A percentile compares a stretch with the other conserved stretches of the same genome.
phyloP scores from a whole-genome alignment of 257 asterid species.

The Mentha longifolia region DNA sequence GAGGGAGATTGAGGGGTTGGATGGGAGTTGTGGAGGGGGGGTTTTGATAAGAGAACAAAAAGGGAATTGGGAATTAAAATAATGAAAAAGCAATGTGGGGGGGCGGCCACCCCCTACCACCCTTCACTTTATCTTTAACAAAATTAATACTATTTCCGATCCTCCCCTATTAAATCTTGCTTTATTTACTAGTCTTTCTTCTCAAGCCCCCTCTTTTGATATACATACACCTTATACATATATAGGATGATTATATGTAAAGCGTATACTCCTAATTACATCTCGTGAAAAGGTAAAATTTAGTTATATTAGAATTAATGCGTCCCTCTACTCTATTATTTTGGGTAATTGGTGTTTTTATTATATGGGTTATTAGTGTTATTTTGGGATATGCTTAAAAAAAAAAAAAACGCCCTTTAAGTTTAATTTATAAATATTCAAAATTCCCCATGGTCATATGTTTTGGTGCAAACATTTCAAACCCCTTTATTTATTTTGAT shows the following conservation, averaged over 20 bases:
- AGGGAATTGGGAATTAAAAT: slow-evolving; percentile 37
- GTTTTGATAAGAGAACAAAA: slow-evolving; percentile 67
- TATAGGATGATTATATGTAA: background rate
- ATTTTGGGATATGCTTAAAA: too few relatives aligned
- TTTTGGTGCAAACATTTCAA: too few relatives aligned
- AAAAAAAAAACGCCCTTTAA: too few relatives aligned
- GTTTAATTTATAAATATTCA: too few relatives aligned
- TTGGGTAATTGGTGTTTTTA: background rate
- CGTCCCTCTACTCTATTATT: background rate
- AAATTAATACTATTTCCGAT: slow-evolving; percentile 33
- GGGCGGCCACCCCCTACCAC: slow-evolving; percentile 44
- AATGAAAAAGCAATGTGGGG: slow-evolving; percentile 40
- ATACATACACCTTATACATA: background rate
- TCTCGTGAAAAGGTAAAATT: background rate
- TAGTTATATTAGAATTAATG: background rate
- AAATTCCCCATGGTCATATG: too few relatives aligned
- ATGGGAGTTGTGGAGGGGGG: slow-evolving; percentile 36
- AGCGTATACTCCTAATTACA: background rate
- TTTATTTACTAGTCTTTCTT: slow-evolving; percentile 41
- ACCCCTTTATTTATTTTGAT: background rate
- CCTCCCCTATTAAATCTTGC: slow-evolving; percentile 26
- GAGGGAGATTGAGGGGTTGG: slow-evolving; percentile 32
- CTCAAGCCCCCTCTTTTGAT: slow-evolving; percentile 40
- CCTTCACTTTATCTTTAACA: slow-evolving; percentile 47
- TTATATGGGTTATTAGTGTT: too few relatives aligned